A percentile compares a stretch with the other conserved stretches of the same genome.
Conservation (phyloP, 495 filamentous ascomycete genomes). For the Penicillium argentinense region DNA sequence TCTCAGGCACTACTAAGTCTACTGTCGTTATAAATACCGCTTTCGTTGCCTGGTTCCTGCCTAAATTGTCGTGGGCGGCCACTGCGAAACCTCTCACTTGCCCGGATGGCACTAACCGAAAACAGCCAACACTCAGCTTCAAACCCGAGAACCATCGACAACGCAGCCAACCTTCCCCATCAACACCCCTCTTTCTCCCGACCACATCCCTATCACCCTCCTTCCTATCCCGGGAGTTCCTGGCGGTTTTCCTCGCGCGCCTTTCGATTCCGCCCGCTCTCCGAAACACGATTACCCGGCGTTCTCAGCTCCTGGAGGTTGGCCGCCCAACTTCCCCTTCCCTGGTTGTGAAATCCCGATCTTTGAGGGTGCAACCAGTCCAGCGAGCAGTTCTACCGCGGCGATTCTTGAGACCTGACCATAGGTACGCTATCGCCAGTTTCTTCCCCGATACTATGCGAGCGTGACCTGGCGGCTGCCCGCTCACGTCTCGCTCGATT, state of each 20-base stretch:
- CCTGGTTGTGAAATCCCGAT: conserved; percentile 39
- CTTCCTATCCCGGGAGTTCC: conserved; percentile 24
- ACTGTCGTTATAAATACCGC: too few relatives aligned
- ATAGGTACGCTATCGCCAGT: conserved; percentile 44
- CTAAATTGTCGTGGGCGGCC: too few relatives aligned
- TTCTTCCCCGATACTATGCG: conserved; percentile 16
- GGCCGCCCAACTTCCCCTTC: conserved; percentile 25
- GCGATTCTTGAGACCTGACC: conserved; percentile 51
- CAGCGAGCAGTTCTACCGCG: conserved; percentile 46
- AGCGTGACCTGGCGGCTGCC: conserved; percentile 21
- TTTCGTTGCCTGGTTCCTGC: too few relatives aligned
- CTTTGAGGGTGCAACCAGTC: conserved; percentile 41
- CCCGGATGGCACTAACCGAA: conserved; percentile 50
- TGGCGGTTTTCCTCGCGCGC: conserved; percentile 26
- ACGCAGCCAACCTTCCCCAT: conserved; percentile 19
- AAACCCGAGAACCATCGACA: conserved; percentile 36
- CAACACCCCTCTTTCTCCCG: conserved; percentile 21
- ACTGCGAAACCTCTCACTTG: too few relatives aligned
- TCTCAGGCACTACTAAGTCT: too few relatives aligned
- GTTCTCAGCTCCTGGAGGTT: conserved; percentile 25
- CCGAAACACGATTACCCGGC: conserved; percentile 14
- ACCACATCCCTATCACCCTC: conserved; percentile 21
- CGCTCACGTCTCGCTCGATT: conserved; percentile 10
- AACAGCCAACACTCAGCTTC: conserved; percentile 43
- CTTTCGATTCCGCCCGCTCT: conserved; percentile 21